These are phyloP conservation scores for Spergularia azorica DNA, from an alignment of 179 eudicot species.

Conservation along the genomic window DNA sequence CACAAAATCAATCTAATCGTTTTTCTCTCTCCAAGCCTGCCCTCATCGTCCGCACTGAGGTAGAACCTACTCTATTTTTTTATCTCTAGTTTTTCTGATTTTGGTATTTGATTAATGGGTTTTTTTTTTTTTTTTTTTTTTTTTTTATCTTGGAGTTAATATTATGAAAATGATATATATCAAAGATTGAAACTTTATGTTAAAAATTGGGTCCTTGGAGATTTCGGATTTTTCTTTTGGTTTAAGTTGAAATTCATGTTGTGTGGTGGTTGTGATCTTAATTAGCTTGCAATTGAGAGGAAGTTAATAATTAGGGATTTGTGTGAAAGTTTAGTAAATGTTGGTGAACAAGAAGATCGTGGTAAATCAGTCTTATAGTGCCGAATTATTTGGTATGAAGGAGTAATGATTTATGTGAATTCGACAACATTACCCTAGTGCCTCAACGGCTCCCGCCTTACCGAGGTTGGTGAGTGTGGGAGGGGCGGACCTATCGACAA, in stretches of 20 bases:
- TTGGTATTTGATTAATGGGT: neutral
- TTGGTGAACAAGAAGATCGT: too few relatives aligned
- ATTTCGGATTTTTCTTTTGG: neutral
- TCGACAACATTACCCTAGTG: too few relatives aligned
- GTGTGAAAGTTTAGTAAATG: too few relatives aligned
- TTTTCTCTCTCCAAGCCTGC: slow-evolving; percentile 57
- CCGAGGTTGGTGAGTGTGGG: too few relatives aligned
- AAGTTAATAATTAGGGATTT: too few relatives aligned
- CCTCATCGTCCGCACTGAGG: slow-evolving; percentile 65
- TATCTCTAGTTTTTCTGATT: neutral
- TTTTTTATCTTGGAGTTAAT: neutral
- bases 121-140: too few relatives aligned
- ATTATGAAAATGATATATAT: neutral
- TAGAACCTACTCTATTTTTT: neutral
- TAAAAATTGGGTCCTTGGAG: neutral
- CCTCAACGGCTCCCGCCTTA: too few relatives aligned
- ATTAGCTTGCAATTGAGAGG: too few relatives aligned
- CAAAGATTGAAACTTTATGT: slow-evolving; percentile 18
- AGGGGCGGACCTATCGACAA: too few relatives aligned
- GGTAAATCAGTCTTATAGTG: too few relatives aligned
- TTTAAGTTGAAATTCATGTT: neutral
- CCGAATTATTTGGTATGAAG: too few relatives aligned
- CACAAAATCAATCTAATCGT: slow-evolving; percentile 18
- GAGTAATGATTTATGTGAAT: too few relatives aligned
- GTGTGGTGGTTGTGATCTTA: neutral